These are phyloP conservation scores for Candida sp. DNA, from an alignment of 1,139 yeast genomes.

Conservation along the genomic window DNA sequence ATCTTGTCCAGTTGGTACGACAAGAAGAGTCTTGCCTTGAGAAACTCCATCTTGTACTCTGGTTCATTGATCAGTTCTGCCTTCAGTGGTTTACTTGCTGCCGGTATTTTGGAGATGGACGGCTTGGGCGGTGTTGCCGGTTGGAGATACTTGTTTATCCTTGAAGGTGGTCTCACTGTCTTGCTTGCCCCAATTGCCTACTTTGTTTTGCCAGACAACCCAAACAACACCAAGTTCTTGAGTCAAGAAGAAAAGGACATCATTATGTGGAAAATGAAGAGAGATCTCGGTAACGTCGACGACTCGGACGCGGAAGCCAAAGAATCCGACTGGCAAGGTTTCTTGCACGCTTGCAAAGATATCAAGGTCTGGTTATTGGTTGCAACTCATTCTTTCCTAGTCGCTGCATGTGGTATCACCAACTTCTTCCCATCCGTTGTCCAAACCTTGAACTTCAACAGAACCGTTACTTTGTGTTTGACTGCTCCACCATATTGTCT, in stretches of 20 bases:
- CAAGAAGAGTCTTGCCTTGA: constrained; percentile 49
- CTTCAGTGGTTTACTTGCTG: constrained; percentile 74
- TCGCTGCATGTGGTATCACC: constrained; percentile 63
- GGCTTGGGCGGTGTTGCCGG: constrained; percentile 44
- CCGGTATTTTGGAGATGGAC: constrained; percentile 46
- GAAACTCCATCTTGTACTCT: constrained; percentile 63
- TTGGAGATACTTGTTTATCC: constrained; percentile 79
- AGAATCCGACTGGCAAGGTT: constrained; percentile 36
- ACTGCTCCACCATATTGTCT: constrained; percentile 66
- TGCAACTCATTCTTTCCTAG: constrained; percentile 50
- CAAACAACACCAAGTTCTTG: constrained; percentile 55
- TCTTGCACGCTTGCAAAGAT: constrained; percentile 45
- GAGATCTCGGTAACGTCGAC: constrained; percentile 40
- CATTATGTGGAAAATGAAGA: constrained; percentile 46
- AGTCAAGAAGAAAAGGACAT: constrained; percentile 52
- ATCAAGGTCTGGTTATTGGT: constrained; percentile 51
- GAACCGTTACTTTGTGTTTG: constrained; percentile 54
- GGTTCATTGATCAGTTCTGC: constrained; percentile 82
- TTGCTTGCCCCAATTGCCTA: constrained; percentile 59
- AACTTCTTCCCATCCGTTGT: constrained; percentile 68
- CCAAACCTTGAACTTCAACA: constrained; percentile 52
- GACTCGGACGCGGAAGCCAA: constrained; percentile 43
- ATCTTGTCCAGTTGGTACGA: constrained; percentile 54
- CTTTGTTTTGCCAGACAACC: constrained; percentile 75
- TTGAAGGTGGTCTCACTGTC: constrained; percentile 75